These are phyloP conservation scores for Stemphylium beticola DNA, from an alignment of 2,329 filamentous ascomycete species.

Conservation along the genomic window DNA sequence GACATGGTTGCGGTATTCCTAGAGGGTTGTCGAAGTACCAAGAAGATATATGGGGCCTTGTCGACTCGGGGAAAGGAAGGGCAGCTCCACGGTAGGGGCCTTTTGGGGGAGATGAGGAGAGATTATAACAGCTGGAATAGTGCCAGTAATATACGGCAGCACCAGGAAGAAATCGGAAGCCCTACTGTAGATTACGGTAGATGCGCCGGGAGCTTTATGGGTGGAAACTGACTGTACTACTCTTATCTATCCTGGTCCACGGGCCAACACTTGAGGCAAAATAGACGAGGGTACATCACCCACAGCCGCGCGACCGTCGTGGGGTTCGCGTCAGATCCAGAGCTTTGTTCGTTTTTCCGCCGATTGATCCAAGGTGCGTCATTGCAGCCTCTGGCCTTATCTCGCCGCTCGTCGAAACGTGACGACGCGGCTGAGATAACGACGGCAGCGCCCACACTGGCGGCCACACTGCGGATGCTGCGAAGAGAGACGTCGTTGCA, in stretches of 20 bases:
- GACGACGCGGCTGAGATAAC: slow-evolving; percentile 20
- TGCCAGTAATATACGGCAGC: slow-evolving; percentile 39
- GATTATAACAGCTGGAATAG: slow-evolving; percentile 26
- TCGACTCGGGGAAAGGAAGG: slow-evolving; percentile 6
- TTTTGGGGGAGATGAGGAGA: slow-evolving; percentile 16
- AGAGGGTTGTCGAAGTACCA: slow-evolving; percentile 15
- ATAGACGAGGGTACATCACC: slow-evolving; percentile 43
- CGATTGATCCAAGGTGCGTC: slow-evolving; percentile 37
- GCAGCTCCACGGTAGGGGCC: slow-evolving; percentile 20
- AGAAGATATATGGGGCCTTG: slow-evolving; percentile 9
- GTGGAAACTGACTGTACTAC: slow-evolving; percentile 40
- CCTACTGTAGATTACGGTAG: slow-evolving; percentile 38
- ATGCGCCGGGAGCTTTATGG: slow-evolving; percentile 43
- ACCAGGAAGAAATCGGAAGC: slow-evolving; percentile 40
- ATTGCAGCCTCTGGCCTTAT: slow-evolving; percentile 31
- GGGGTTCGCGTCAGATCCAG: slow-evolving; percentile 46
- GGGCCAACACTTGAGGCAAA: slow-evolving; percentile 42
- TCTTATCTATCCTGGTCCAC: slow-evolving; percentile 48
- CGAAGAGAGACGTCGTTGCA: slow-evolving; percentile 14
- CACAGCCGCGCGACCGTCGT: slow-evolving; percentile 40
- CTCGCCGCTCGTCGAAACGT: slow-evolving; percentile 27
- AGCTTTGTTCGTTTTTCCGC: slow-evolving; percentile 42
- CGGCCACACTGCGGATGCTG: slow-evolving; percentile 19
- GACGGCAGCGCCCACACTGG: slow-evolving; percentile 6
- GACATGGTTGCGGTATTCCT: slow-evolving; percentile 50